Percentiles rank a stretch among this genome's conserved stretches.
Evolutionary conservation across 2,329 filamentous ascomycete genomes (phyloP).

Genomic region (Mycosphaerella sp.): DNA sequence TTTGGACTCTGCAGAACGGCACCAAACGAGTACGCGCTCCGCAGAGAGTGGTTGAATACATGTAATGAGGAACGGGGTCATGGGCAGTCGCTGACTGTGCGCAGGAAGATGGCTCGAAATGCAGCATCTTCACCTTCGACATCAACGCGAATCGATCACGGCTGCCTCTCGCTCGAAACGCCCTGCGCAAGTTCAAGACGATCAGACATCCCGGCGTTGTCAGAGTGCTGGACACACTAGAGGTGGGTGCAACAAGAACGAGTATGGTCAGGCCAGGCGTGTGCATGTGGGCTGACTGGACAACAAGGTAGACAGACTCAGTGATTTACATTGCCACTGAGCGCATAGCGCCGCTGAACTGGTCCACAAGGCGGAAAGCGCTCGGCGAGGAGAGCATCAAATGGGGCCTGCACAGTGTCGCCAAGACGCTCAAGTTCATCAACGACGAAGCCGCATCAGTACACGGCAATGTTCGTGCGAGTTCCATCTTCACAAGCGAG

Average conservation of each 20-base stretch:
- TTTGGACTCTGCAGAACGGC: constrained; percentile 95
- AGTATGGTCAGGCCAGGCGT: not conserved
- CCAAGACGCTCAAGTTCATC: constrained; percentile 90
- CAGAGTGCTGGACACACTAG: constrained; percentile 87
- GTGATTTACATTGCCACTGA: constrained; percentile 97
- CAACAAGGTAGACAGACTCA: constrained; percentile 65
- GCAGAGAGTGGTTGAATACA: not conserved
- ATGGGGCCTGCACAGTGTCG: constrained; percentile 86
- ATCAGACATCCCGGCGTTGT: constrained; percentile 91
- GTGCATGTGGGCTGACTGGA: constrained; percentile 29
- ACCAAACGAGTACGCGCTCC: constrained; percentile 65
- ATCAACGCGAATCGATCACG: constrained; percentile 71
- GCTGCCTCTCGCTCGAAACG: constrained; percentile 84
- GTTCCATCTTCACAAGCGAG: constrained; percentile 86
- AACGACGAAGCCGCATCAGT: constrained; percentile 90
- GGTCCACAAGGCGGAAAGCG: constrained; percentile 85
- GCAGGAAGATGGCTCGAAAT: constrained; percentile 87
- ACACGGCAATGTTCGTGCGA: constrained; percentile 77
- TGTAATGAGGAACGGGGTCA: not conserved
- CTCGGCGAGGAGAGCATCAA: constrained; percentile 88
- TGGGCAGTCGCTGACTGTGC: constrained; percentile 10
- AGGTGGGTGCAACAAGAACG: constrained; percentile 52
- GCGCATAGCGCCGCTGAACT: constrained; percentile 75
- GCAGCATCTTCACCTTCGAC: constrained; percentile 97
- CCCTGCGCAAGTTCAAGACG: constrained; percentile 86